Percentiles rank a stretch among this genome's conserved stretches.
Conservation (phyloP, 1,139 yeast species). For the Zygosaccharomyces sapae region DNA sequence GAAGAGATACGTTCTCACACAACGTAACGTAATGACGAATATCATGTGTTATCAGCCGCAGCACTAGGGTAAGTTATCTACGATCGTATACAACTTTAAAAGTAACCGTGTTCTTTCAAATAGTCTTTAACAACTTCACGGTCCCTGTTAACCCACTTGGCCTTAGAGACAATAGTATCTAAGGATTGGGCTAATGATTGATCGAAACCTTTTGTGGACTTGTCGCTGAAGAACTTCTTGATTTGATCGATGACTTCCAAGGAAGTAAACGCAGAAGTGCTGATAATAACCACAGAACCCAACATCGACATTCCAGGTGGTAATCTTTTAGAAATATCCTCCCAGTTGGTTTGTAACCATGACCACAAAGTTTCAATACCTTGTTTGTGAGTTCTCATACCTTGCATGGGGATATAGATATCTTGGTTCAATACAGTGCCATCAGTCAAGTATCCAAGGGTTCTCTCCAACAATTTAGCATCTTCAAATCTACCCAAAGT, state of each 20-base stretch:
- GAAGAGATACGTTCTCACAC: neutral
- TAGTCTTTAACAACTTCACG: slow-evolving; percentile 50
- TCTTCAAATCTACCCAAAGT: slow-evolving; percentile 69
- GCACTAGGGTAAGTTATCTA: too few species aligned
- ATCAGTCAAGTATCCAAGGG: slow-evolving; percentile 58
- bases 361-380: slow-evolving; percentile 66
- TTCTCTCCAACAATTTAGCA: slow-evolving; percentile 53
- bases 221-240: slow-evolving; percentile 53
- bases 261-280: slow-evolving; percentile 63
- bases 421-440: slow-evolving; percentile 79
- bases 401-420: slow-evolving; percentile 70
- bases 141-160: slow-evolving; percentile 66
- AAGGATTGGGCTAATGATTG: slow-evolving; percentile 68
- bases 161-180: slow-evolving; percentile 60
- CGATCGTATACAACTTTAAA: slow-evolving; percentile 9
- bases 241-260: slow-evolving; percentile 55
- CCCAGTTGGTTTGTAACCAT: slow-evolving; percentile 79
- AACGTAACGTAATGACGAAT: neutral
- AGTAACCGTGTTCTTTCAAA: slow-evolving; percentile 48
- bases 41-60: neutral
- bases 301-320: slow-evolving; percentile 84
- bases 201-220: slow-evolving; percentile 69
- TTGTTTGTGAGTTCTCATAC: slow-evolving; percentile 55
- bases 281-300: slow-evolving; percentile 61
- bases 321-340: slow-evolving; percentile 52